phyloP scores from a whole-genome alignment of 441 rosid genomes.

The Gossypium aridum region DNA sequence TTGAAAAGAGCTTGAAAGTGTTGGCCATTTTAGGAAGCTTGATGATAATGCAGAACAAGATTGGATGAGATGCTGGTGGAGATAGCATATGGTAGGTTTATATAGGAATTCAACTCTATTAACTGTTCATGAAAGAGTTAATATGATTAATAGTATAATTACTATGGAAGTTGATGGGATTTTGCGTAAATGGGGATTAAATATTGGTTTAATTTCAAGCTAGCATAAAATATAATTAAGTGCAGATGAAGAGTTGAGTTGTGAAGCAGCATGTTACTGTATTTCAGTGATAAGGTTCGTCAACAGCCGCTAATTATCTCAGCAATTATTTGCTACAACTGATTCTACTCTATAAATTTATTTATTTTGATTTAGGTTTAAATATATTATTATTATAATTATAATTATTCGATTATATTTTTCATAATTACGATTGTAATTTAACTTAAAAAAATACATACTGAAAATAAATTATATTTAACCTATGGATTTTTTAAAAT shows the following conservation, averaged over 20 bases:
- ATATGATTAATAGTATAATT: not conserved
- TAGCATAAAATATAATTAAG: not conserved
- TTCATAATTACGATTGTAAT: too few species aligned
- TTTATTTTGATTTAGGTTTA: not conserved
- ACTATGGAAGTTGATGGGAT: not conserved
- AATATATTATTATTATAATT: too few species aligned
- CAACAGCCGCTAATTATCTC: too few species aligned
- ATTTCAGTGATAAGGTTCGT: too few species aligned
- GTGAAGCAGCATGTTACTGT: too few species aligned
- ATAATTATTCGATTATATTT: too few species aligned
- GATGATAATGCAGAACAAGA: not conserved
- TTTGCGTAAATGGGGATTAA: not conserved
- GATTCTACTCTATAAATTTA: too few species aligned
- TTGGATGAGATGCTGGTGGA: not conserved
- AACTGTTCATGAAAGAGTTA: not conserved
- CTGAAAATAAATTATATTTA: too few species aligned
- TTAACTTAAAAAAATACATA: too few species aligned
- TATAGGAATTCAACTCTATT: not conserved
- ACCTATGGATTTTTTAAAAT: too few species aligned
- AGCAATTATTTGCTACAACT: too few species aligned
- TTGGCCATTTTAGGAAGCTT: not conserved
- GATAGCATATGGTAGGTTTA: not conserved
- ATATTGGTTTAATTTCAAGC: not conserved
- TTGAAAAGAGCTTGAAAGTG: constrained; percentile 2
- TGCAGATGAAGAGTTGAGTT: not conserved